Base-by-base conservation (phyloP, 2,329 filamentous ascomycete species). In the Phyllosticta ampelicida region DNA sequence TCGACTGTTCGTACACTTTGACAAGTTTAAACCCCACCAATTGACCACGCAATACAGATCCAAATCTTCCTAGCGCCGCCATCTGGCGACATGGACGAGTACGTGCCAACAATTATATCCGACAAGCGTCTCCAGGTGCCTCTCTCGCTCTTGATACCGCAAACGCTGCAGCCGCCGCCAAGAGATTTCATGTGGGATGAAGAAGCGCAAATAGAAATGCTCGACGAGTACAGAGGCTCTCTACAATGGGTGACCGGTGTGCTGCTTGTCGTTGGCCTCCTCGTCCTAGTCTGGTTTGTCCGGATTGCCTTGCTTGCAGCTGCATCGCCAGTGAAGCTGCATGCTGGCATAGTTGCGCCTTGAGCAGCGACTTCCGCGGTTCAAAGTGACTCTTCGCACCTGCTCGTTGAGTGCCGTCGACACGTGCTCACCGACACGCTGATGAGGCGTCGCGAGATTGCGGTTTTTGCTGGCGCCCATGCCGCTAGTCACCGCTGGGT, bases 291-390 rank as follows among this genome's bases (percentile, higher is more conserved):
- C 18, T 54, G 53, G 48, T 53, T 59, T 21, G 23, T 55, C 10
- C 55, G 52, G 11, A 51, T 59, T 20, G 57, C 53, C 20, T 21
- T 59, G 23, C 52, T 54, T 23, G 48, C 50, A 58, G 55, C 55
- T 23, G 18, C 21, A n/a, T n/a, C 21, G n/a, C 18, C 55, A 30
- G 21, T 53, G 55, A 26, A 21, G 51, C 55, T 51, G 50, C 55
- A 57, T 16, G 30, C 21, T n/a, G 36, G 11, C 13, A 23, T 51
- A 10, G 21, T 21, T 11, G 49, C 49, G 5, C 49, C 49, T 51
- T 51, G 49, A 51, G 21, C 36, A n/a, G 36, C 16, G 36, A 36
- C 29, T 36, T 6, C 29, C 13, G 13, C 3, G 9, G 5, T 10
- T 16, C 3, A 10, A 10, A 36, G n/a, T 6, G 36, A n/a, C 10